Evolutionary conservation across 2,329 filamentous ascomycete genomes (phyloP), one percentile per base, ranked within the genome.

Genomic region (Metarhizium brunneum): DNA sequence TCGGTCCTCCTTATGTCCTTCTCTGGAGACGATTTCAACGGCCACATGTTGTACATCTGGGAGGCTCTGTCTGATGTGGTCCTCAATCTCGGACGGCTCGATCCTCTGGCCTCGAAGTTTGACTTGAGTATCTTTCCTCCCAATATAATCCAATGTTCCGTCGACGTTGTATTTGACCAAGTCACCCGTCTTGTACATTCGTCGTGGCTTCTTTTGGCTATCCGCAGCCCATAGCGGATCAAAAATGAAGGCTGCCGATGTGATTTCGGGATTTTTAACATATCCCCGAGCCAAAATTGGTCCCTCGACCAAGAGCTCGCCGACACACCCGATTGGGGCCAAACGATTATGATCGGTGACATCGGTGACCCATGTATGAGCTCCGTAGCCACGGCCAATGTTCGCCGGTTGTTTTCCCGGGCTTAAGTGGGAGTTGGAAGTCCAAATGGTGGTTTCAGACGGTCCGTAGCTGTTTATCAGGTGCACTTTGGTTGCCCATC

Each of bases 211-310:
- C 14, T 5, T 2, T 14, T 5, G 38, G 5, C 38, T 2, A 13
- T 5, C 4, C 38, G 1, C 2, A 2, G 16, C n/a, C 63, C 56
- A 77, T 73, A 30, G 76, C 62, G 57, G 81, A 79, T 50, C 75
- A 73, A 25, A 79, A 70, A 18, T 69, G 64, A 20, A 59, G 2
- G 55, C 38, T 25, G 16, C 13, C 2, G 40, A 65, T 1, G 64
- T 68, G 53, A 60, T 63, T 5, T 58, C 54, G 0, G 53, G 47
- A 40, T 65, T 59, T 3, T 58, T 51, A 3, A 67, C 56, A 42
- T 63, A 71, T 7, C 62, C 65, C 0, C 56, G 55, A 1, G 58
- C 60, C 3, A 69, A 51, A 1, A 63, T 38, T 3, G 64, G 62
- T 0, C 65, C 65, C 45, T 68, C 63, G 5, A 69, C 54, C 2